These are phyloP conservation scores for Colletotrichum magnum DNA, from an alignment of 2,329 filamentous ascomycete species.

Conservation along the genomic window DNA sequence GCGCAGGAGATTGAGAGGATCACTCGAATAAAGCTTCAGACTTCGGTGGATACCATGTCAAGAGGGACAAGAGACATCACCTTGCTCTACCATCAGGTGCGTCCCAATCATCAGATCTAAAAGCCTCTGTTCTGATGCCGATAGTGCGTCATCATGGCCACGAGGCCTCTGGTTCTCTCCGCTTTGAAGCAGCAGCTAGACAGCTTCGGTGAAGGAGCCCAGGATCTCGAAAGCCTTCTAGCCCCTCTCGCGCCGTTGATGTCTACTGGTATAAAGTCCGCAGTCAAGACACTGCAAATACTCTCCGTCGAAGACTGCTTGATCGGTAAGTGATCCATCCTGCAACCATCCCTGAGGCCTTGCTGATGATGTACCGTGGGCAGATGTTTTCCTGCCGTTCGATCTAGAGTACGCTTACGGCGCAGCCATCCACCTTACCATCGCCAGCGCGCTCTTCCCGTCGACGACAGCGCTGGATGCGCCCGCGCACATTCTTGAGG, in stretches of 20 bases:
- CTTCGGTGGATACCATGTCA: slow-evolving; percentile 50
- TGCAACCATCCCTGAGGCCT: not conserved
- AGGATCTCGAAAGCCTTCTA: slow-evolving; percentile 51
- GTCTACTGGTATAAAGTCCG: slow-evolving; percentile 57
- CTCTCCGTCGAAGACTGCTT: slow-evolving; percentile 49
- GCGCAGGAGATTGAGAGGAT: slow-evolving; percentile 56
- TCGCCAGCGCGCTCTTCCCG: slow-evolving; percentile 54
- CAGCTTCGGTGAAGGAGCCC: slow-evolving; percentile 42
- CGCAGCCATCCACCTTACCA: slow-evolving; percentile 52
- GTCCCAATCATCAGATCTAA: not conserved
- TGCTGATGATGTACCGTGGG: too few relatives aligned
- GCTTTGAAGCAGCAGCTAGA: slow-evolving; percentile 55
- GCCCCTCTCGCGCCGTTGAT: slow-evolving; percentile 51
- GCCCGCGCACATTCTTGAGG: slow-evolving; percentile 43
- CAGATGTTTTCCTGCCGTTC: slow-evolving; percentile 55
- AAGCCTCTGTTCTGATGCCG: not conserved
- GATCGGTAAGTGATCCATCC: slow-evolving; percentile 47
- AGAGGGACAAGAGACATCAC: slow-evolving; percentile 55
- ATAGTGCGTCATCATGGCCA: slow-evolving; percentile 56
- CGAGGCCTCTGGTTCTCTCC: slow-evolving; percentile 54
- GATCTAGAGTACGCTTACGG: slow-evolving; percentile 55
- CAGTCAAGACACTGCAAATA: slow-evolving; percentile 55
- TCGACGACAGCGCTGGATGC: slow-evolving; percentile 45
- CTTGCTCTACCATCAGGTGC: slow-evolving; percentile 55
- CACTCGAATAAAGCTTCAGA: slow-evolving; percentile 51